Evolutionary conservation across 768 basidiomycete genomes (phyloP).

Genomic region (Megacollybia marginata): DNA sequence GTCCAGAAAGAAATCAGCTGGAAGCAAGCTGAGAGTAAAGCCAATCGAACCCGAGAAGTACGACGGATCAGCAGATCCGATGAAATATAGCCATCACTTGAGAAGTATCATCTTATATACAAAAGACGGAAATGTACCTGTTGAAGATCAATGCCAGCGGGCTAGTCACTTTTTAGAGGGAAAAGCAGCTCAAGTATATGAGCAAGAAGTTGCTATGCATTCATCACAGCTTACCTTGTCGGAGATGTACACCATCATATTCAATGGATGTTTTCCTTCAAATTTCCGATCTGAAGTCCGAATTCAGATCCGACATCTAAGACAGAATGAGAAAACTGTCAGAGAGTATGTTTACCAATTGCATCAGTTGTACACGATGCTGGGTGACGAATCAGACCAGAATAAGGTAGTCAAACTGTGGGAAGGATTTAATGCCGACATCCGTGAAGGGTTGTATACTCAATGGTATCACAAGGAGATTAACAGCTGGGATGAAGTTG

Average conservation of each 20-base stretch:
- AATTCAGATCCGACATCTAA: neutral
- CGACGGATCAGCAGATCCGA: too few relatives aligned
- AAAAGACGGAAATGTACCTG: too few relatives aligned
- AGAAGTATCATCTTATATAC: too few relatives aligned
- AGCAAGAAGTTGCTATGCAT: neutral
- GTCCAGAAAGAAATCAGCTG: too few relatives aligned
- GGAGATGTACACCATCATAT: neutral
- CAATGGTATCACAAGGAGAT: conserved; percentile 19
- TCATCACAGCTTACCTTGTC: neutral
- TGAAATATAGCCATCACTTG: too few relatives aligned
- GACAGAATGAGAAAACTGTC: conserved; percentile 11
- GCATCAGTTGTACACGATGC: conserved; percentile 23
- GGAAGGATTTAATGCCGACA: conserved; percentile 17
- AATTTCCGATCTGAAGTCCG: too few relatives aligned
- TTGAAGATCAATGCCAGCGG: too few relatives aligned
- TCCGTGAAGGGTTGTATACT: conserved; percentile 22
- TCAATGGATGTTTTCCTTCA: neutral
- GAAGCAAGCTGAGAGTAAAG: too few relatives aligned
- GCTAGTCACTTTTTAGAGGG: neutral
- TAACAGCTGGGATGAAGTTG: conserved; percentile 16
- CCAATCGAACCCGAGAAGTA: too few relatives aligned
- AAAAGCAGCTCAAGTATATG: neutral
- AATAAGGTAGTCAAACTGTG: conserved; percentile 26
- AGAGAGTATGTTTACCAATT: conserved; percentile 26
- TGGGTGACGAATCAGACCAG: conserved; percentile 18